Evolutionary conservation across 495 filamentous ascomycete genomes (phyloP), one percentile per base, ranked within the genome.

Genomic region (Neurospora sp.): DNA sequence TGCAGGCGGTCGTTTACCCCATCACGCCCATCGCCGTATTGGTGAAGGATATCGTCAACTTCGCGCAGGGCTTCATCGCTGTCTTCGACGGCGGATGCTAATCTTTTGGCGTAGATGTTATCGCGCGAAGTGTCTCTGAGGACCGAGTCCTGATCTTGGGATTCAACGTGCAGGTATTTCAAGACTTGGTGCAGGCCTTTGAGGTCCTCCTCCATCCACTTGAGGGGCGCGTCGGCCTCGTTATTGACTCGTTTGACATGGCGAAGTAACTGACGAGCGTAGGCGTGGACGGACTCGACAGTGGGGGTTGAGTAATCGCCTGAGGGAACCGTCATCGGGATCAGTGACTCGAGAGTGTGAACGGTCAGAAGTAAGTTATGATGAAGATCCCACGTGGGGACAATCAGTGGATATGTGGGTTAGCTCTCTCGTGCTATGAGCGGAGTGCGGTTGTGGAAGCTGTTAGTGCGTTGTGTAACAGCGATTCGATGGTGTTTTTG

Each of bases 161-260:
- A 79, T 75, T 89, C 86, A 70, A 81, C 79, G 59, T 83, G 83
- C 5, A 90, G 81, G 70, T 88, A 82, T 41, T 83, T 81, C 11
- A 89, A 79, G 7, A 82, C 84, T 4, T 79, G 83, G 70, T 86
- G 81, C 23, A 90, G 77, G 73, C 77, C 78, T 74, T 81, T 82
- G 69, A 88, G 80, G 41, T 80, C 77, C 38, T 75, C 71, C 16
- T 83, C 77, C 70, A 83, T 76, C 80, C 39, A 85, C 82, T 35
- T 80, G 79, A 16, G 83, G 76, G 31, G 76, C 74, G 35, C 78
- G 77, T 46, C 81, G 77, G 39, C 83, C 81, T 39, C 83, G 78
- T 75, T 82, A 82, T 37, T 66, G 54, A 27, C 54, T 0, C 54
- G 54, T 66, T 35, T 66, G 54, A 66, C 54, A 18, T 66, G 12